Evolutionary conservation across 192 early-diverging fungal species (phyloP).

Genomic region (Thamnidium elegans): DNA sequence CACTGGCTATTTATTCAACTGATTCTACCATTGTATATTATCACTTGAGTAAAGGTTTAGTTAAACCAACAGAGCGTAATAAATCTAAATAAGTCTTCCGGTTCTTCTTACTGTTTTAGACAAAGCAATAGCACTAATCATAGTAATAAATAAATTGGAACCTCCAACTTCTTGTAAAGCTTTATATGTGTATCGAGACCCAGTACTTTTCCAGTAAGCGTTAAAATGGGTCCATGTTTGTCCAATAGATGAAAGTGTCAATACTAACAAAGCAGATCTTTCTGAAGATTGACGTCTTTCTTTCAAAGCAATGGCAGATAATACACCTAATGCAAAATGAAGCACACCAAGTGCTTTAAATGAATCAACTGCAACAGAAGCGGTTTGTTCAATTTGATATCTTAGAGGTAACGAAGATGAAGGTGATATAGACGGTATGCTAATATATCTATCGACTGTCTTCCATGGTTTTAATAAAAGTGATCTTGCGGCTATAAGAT

Average conservation of each 20-base stretch:
- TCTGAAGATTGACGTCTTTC: constrained; percentile 27
- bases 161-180: constrained; percentile 27
- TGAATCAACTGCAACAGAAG: constrained; percentile 13
- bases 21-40: constrained; percentile 25
- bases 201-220: constrained; percentile 19
- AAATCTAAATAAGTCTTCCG: constrained; percentile 15
- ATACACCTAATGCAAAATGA: constrained; percentile 17
- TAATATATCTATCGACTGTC: constrained; percentile 20
- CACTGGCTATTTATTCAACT: constrained; percentile 15
- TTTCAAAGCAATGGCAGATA: constrained; percentile 20
- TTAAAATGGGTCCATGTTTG: constrained; percentile 21
- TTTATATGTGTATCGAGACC: constrained; percentile 19
- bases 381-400: neutral
- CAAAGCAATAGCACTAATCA: constrained; percentile 23
- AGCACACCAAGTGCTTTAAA: constrained; percentile 17
- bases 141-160: constrained; percentile 8
- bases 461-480: constrained; percentile 9
- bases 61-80: neutral
- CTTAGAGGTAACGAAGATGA: neutral
- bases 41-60: constrained; percentile 15
- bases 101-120: constrained; percentile 27
- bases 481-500: constrained; percentile 23
- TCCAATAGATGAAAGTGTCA: constrained; percentile 19
- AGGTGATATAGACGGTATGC: neutral
- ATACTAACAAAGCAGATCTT: constrained; percentile 23